Conservation (phyloP, 257 asterid genomes). For the Thymus quinquecostatus region DNA sequence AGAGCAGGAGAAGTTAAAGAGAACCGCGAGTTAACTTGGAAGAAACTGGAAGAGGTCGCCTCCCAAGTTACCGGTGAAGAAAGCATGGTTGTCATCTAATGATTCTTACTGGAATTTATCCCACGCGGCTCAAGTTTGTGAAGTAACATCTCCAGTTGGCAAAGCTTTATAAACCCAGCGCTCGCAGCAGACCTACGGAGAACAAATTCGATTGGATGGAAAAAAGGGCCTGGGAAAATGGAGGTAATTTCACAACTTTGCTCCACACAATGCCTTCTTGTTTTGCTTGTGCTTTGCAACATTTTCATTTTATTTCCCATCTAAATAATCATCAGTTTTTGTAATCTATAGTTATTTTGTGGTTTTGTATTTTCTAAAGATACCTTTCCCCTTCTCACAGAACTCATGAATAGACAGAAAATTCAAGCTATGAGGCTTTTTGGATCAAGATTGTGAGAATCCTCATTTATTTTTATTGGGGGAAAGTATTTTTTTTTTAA, state of each 20-base stretch:
- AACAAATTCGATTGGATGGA: slow-evolving; percentile 22
- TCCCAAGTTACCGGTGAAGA: slow-evolving; percentile 37
- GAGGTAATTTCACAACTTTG: slow-evolving; percentile 36
- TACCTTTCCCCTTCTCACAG: not conserved
- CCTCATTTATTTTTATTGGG: not conserved
- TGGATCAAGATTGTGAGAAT: slow-evolving; percentile 6
- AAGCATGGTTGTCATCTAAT: slow-evolving; percentile 29
- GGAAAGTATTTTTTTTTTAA: not conserved
- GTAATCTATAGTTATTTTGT: slow-evolving; percentile 30
- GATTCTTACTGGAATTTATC: slow-evolving; percentile 12
- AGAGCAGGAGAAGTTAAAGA: slow-evolving; percentile 55
- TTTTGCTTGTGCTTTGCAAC: slow-evolving; percentile 31
- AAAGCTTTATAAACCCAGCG: slow-evolving; percentile 18
- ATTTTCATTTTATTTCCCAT: slow-evolving; percentile 18
- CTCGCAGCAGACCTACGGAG: slow-evolving; percentile 18
- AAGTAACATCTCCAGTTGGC: slow-evolving; percentile 20
- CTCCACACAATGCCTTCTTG: slow-evolving; percentile 30
- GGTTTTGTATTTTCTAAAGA: slow-evolving; percentile 22
- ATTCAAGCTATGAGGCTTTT: slow-evolving; percentile 12
- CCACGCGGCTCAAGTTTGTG: not conserved
- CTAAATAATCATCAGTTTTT: slow-evolving; percentile 31
- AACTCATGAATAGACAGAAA: slow-evolving; percentile 12
- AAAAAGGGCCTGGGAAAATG: slow-evolving; percentile 13
- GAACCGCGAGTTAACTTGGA: slow-evolving; percentile 65
- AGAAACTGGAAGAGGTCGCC: slow-evolving; percentile 82